These are phyloP conservation scores for Arachnopeziza araneosa DNA, from an alignment of 2,329 filamentous ascomycete species.

Conservation along the genomic window DNA sequence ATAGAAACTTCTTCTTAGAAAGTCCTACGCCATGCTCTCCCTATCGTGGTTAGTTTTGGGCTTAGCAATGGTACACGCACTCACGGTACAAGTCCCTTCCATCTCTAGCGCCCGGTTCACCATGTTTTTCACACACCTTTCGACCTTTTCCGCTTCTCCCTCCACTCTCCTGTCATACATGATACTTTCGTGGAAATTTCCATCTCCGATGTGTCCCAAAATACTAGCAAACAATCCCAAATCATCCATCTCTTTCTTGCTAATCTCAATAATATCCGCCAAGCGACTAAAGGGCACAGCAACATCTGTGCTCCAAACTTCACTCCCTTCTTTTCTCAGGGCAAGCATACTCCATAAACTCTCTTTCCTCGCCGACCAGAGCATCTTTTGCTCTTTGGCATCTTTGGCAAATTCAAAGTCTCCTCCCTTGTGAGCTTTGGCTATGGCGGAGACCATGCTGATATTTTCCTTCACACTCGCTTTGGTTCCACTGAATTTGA, in stretches of 20 bases:
- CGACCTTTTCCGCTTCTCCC: slow-evolving; percentile 68
- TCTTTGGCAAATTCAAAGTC: slow-evolving; percentile 73
- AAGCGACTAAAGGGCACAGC: slow-evolving; percentile 73
- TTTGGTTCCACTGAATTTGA: slow-evolving; percentile 79
- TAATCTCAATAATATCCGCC: slow-evolving; percentile 72
- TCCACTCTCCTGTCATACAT: slow-evolving; percentile 72
- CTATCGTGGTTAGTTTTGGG: slow-evolving; percentile 9
- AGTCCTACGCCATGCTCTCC: slow-evolving; percentile 84
- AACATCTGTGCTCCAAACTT: slow-evolving; percentile 81
- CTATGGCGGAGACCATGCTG: slow-evolving; percentile 59
- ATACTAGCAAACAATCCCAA: slow-evolving; percentile 83
- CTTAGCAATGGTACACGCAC: slow-evolving; percentile 12
- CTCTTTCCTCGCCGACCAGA: slow-evolving; percentile 80
- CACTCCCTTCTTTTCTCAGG: slow-evolving; percentile 57
- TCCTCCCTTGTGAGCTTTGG: slow-evolving; percentile 57
- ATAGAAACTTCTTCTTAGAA: slow-evolving; percentile 75
- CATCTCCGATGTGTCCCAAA: slow-evolving; percentile 85
- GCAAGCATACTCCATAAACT: slow-evolving; percentile 80
- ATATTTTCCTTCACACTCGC: slow-evolving; percentile 76
- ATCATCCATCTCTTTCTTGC: slow-evolving; percentile 83
- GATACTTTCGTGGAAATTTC: slow-evolving; percentile 92
- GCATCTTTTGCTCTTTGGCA: slow-evolving; percentile 62
- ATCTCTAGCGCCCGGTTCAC: slow-evolving; percentile 85
- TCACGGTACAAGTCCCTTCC: slow-evolving; percentile 80
- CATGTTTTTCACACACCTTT: slow-evolving; percentile 83